Base-by-base conservation (phyloP, 164 flowering plant genomes). In the Aristolochia fimbriata region DNA sequence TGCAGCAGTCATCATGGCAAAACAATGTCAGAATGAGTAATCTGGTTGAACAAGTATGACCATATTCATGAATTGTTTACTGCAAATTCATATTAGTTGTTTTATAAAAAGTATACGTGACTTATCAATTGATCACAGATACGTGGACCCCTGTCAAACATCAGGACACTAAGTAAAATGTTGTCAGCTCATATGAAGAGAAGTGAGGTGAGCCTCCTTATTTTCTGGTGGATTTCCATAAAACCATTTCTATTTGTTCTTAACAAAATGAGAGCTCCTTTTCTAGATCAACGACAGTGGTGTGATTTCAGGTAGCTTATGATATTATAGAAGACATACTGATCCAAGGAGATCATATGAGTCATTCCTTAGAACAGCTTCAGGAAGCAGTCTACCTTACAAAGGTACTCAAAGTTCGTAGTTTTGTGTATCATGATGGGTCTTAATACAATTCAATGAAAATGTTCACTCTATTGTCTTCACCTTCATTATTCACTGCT, bases 1-100 rank as follows among this genome's bases (percentile, higher is more conserved):
- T 90, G n/a, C 92, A 93, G 72, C 92, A 88, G 65, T 83, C 97
- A 24, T 78, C 97, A 8, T 93, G 99, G 99, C 96, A 90, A 81
- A 90, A 85, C 65, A 93, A 84, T 75, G 77, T 85, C 59, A 79
- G 89, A 69, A 88, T 90, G 95, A 80, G 80, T 69, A 81, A 74
- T 70, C 76, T 93, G 67, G 88, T 86, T 51, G 99, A 90, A 68
- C 97, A 90, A 70, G 97, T 93, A 82, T 76, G 78, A 24, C 15
- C 11, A 9, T 52, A n/a, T 52, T 10, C 56, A 23, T 8, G 14
- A 52, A 23, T 23, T 8, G 10, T 10, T 10, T 4, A 15, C 20
- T 9, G 22, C 56, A 17, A 52, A 23, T 11, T 13, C 8, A 1
- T 22, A 11, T 52, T 22, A 22, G 4, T 52, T n/a, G 23, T 0